A percentile compares a stretch with the other conserved stretches of the same genome.
Evolutionary conservation across 148 eudicot species (phyloP).

Genomic region (Vaccinium myrtillus): DNA sequence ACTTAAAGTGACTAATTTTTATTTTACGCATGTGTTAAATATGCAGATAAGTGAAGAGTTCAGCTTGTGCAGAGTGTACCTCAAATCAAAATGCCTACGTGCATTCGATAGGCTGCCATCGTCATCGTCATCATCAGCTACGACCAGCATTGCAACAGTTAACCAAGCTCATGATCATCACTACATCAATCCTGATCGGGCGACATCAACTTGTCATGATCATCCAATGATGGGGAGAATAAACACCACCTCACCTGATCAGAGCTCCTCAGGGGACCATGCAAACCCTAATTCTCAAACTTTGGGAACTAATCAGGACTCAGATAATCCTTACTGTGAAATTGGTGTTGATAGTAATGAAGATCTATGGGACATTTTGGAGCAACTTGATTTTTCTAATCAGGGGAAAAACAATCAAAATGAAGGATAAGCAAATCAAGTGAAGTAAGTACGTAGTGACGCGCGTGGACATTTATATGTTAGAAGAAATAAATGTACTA

Average conservation of each 20-base stretch:
- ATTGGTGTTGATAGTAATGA: constrained; percentile 9
- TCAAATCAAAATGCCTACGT: no score
- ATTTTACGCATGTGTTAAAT: not conserved
- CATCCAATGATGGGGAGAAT: not conserved
- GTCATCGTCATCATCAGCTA: constrained; percentile 5
- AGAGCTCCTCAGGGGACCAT: constrained; percentile 15
- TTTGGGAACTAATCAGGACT: no score
- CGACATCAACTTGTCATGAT: not conserved
- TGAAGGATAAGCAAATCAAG: no score
- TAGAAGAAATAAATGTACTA: no score
- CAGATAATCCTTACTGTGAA: not conserved
- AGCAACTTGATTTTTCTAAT: not conserved
- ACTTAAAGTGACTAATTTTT: not conserved
- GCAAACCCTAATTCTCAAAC: constrained; percentile 1
- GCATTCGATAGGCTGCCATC: constrained; percentile 39
- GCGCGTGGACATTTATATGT: no score
- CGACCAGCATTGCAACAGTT: not conserved
- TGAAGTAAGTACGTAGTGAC: no score
- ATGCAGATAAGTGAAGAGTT: constrained; percentile 32
- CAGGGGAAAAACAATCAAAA: no score
- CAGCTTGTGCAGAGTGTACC: constrained; percentile 45
- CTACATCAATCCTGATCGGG: no score
- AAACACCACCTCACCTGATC: constrained; percentile 7
- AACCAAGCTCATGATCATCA: not conserved
- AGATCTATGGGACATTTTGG: constrained; percentile 30